Percentiles rank a stretch among this genome's conserved stretches.
phyloP scores from a whole-genome alignment of 805 yeast species.

The Clavispora santaluciae region DNA sequence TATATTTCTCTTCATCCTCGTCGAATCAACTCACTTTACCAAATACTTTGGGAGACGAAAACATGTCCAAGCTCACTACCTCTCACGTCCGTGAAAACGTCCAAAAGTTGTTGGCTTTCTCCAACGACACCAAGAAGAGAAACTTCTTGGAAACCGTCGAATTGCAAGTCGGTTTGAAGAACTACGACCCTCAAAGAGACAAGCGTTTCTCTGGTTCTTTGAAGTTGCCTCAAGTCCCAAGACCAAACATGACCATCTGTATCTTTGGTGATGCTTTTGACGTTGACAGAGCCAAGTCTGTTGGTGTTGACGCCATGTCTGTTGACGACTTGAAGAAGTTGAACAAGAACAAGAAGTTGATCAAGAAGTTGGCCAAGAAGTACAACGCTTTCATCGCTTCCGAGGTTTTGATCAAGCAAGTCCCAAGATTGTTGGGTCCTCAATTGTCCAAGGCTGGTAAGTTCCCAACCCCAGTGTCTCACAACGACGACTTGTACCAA shows the following conservation, averaged over 20 bases:
- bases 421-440: slow-evolving; percentile 99
- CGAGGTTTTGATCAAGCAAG: slow-evolving; percentile 98
- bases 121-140: slow-evolving; percentile 98
- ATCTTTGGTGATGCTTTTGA: slow-evolving; percentile 99
- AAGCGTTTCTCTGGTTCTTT: slow-evolving; percentile 99
- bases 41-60: slow-evolving; percentile 73
- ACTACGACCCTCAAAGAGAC: slow-evolving; percentile 99
- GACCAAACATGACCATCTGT: slow-evolving; percentile 99
- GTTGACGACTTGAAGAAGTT: slow-evolving; percentile 99
- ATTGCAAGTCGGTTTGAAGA: slow-evolving; percentile 98
- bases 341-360: slow-evolving; percentile 99
- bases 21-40: slow-evolving; percentile 50
- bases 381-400: slow-evolving; percentile 99
- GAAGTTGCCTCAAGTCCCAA: slow-evolving; percentile 97
- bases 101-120: slow-evolving; percentile 81
- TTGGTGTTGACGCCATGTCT: slow-evolving; percentile 99
- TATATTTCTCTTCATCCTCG: slow-evolving; percentile 38
- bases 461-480: slow-evolving; percentile 99
- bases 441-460: slow-evolving; percentile 99
- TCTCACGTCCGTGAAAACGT: slow-evolving; percentile 97
- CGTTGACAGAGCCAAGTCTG: slow-evolving; percentile 99
- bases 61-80: slow-evolving; percentile 84
- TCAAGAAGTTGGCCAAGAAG: slow-evolving; percentile 99
- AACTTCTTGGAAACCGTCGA: slow-evolving; percentile 99
- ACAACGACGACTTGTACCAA: slow-evolving; percentile 93